phyloP scores from a whole-genome alignment of 257 asterid species.

The Solanum chiquidenum region DNA sequence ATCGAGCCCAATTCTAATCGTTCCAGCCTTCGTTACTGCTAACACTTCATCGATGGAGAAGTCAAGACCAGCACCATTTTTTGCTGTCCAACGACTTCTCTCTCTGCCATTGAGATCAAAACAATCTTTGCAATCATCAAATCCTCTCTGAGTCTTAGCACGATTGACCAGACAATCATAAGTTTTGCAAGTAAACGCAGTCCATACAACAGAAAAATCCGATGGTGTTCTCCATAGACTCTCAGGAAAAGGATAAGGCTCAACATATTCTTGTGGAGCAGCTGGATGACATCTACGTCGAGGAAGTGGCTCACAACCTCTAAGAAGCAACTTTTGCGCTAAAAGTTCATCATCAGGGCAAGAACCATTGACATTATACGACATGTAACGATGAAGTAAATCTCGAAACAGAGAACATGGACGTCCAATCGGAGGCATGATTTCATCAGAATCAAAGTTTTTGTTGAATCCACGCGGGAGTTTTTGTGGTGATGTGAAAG shows the following conservation, averaged over 20 bases:
- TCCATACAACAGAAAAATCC: slow-evolving; percentile 54
- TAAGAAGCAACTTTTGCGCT: slow-evolving; percentile 52
- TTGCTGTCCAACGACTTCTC: slow-evolving; percentile 27
- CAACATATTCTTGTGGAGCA: slow-evolving; percentile 18
- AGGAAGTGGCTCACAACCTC: slow-evolving; percentile 72
- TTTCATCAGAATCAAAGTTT: slow-evolving; percentile 42
- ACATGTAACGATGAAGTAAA: slow-evolving; percentile 42
- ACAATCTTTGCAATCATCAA: slow-evolving; percentile 65
- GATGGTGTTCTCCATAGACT: slow-evolving; percentile 55
- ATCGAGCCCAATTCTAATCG: slow-evolving; percentile 55
- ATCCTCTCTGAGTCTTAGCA: slow-evolving; percentile 24
- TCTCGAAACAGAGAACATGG: slow-evolving; percentile 25
- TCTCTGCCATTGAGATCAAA: slow-evolving; percentile 54
- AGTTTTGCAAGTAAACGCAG: slow-evolving; percentile 48
- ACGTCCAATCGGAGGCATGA: slow-evolving; percentile 45
- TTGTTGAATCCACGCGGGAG: slow-evolving; percentile 52
- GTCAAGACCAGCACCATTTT: slow-evolving; percentile 18
- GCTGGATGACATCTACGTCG: slow-evolving; percentile 60
- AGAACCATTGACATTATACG: slow-evolving; percentile 40
- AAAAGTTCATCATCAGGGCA: slow-evolving; percentile 60
- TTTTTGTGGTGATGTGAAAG: slow-evolving; percentile 42
- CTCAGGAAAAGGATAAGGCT: slow-evolving; percentile 43
- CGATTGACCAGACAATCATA: slow-evolving; percentile 40
- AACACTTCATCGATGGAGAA: slow-evolving; percentile 54
- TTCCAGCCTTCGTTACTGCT: slow-evolving; percentile 28